Base-by-base conservation (phyloP, 352 stramenopile species). In the Peronospora tabacina region DNA sequence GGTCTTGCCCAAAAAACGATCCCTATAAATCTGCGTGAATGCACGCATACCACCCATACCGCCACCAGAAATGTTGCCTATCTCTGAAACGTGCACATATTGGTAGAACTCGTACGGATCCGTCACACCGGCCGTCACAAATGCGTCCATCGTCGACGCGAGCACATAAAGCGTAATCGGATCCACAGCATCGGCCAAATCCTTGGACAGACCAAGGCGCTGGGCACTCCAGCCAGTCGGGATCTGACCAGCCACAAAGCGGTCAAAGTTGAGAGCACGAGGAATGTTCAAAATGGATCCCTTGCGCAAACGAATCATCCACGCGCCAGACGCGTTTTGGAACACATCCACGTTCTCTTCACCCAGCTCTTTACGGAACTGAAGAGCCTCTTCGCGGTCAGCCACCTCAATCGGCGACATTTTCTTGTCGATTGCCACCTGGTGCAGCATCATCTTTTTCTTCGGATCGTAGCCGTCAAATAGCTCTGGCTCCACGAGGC, bases 51-150 rank as follows among this genome's bases (percentile, higher is more conserved):
- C 85, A 41, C 85, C 82, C 68, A 93, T 85, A 26, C 77, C 82
- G 49, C 83, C 82, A 35, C 85, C 85, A 0, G 80, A 88, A 5
- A 75, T 88, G 70, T 94, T 94, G 12, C 85, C 85, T 24, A 95
- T 57, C 52, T 92, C 81, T 19, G 77, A 89, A 0, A 95, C 85
- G 61, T 95, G 85, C 11, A 94, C 79, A 58, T 95, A 94, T 61
- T 93, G 72, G 66, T 95, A 95, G 46, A 95, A 90, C 69, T 95
- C 83, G 61, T 95, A 95, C 44, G 85, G 85, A 38, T 95, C 83
- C 2, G 82, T 91, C 54, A 95, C 58, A 59, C 85, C 83, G 7
- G 77, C 74, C 4, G 62, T 52, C 10, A 94, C 70, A n/a, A 95
- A 78, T 5, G 85, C 69, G 26, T 95, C 85, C 60, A 88, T 83